A percentile compares a stretch with the other conserved stretches of the same genome.
Evolutionary conservation across 2,329 filamentous ascomycete genomes (phyloP).

Genomic region (Botrytis cinerea): DNA sequence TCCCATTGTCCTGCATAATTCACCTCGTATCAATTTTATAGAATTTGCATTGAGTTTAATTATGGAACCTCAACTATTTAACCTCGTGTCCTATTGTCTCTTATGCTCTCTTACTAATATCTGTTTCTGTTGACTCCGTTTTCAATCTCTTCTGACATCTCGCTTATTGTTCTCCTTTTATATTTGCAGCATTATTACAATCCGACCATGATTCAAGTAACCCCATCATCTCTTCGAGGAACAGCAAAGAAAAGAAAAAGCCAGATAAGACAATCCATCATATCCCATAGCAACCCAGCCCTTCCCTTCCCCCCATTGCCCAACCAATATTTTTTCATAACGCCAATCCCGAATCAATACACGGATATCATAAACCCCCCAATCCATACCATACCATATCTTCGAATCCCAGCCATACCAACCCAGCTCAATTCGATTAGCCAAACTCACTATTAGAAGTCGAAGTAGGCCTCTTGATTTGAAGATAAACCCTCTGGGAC

Average conservation of each 20-base stretch:
- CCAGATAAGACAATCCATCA: neutral
- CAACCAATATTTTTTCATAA: neutral
- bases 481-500: neutral
- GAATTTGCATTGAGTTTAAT: neutral
- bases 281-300: neutral
- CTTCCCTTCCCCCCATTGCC: neutral
- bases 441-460: neutral
- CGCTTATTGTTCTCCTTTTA: neutral
- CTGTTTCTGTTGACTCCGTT: neutral
- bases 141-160: neutral
- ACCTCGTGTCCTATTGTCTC: neutral
- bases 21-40: neutral
- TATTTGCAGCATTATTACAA: neutral
- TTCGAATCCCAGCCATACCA: neutral
- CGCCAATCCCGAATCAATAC: constrained; percentile 4
- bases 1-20: neutral
- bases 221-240: neutral
- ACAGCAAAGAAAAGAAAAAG: neutral
- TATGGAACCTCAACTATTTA: neutral
- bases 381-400: neutral
- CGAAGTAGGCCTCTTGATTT: neutral
- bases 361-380: neutral
- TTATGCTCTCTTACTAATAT: neutral
- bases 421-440: neutral
- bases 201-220: neutral